Evolutionary conservation across 2,329 filamentous ascomycete species (phyloP).

Genomic region (Claviceps sp.): DNA sequence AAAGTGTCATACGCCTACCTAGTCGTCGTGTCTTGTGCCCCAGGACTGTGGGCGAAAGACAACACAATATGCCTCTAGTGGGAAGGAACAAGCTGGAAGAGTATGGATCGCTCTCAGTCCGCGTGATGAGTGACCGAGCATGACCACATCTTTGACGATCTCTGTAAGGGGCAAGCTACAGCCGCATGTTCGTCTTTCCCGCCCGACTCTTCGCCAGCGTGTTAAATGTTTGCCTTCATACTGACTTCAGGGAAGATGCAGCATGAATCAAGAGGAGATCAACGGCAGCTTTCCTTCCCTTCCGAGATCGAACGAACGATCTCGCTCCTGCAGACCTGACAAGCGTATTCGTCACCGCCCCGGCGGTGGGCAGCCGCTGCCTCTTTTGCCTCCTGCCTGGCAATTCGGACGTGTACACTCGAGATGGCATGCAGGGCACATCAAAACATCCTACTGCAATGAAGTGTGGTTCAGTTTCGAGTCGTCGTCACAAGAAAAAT

Average conservation of each 20-base stretch:
- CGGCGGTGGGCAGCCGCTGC: neutral
- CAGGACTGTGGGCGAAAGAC: neutral
- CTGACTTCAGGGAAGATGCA: neutral
- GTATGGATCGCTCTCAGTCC: neutral
- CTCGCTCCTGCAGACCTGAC: neutral
- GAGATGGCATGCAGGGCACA: neutral
- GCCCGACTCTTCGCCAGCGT: neutral
- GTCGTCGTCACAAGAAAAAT: neutral
- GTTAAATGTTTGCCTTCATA: neutral
- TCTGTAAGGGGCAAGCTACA: neutral
- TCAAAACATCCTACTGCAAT: neutral
- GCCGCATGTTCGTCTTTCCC: neutral
- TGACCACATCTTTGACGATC: conserved; percentile 4
- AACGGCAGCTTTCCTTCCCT: neutral
- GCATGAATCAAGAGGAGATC: neutral
- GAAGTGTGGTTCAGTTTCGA: neutral
- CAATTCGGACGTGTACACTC: no score
- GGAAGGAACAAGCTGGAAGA: neutral
- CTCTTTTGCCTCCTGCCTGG: neutral
- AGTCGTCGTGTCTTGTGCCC: conserved; percentile 3
- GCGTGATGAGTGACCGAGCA: conserved; percentile 3
- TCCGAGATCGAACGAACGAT: neutral
- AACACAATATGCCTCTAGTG: neutral
- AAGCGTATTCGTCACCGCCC: neutral
- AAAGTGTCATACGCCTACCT: neutral